A percentile compares a stretch with the other conserved stretches of the same genome.
These are phyloP conservation scores for Epichloe sp. DNA, from an alignment of 2,329 filamentous ascomycete genomes.

Conservation along the genomic window DNA sequence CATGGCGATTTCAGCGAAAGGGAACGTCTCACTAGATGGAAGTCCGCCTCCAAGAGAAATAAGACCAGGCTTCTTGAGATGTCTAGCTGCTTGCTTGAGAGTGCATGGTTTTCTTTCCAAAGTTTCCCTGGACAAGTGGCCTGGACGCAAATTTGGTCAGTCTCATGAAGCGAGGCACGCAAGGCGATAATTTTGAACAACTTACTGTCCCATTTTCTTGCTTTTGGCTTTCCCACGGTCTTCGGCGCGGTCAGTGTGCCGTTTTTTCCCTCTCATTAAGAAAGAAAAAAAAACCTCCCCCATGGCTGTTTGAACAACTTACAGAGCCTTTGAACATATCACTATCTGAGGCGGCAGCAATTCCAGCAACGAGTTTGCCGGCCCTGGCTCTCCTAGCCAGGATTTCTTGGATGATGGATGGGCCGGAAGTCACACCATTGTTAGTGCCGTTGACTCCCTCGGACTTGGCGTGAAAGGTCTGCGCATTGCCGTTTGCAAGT, in stretches of 20 bases:
- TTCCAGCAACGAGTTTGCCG: slow-evolving; percentile 59
- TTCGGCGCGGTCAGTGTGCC: slow-evolving; percentile 7
- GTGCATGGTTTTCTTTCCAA: slow-evolving; percentile 48
- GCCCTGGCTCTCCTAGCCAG: slow-evolving; percentile 44
- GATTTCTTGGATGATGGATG: slow-evolving; percentile 18
- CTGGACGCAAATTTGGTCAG: slow-evolving; percentile 17
- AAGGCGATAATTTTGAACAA: slow-evolving; percentile 11
- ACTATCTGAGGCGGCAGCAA: slow-evolving; percentile 65
- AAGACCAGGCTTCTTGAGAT: slow-evolving; percentile 66
- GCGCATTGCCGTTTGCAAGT: slow-evolving; percentile 3
- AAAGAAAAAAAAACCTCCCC: too few relatives aligned
- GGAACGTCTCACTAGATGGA: slow-evolving; percentile 82
- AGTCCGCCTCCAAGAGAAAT: slow-evolving; percentile 89
- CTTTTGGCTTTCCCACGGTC: slow-evolving; percentile 51
- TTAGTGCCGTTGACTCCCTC: slow-evolving; percentile 10
- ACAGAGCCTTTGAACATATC: slow-evolving; percentile 73
- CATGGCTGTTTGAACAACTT: slow-evolving; percentile 14
- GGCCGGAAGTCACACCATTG: background rate
- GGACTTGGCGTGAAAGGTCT: slow-evolving; percentile 4
- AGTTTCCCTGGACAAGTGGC: slow-evolving; percentile 53
- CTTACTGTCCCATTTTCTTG: slow-evolving; percentile 77
- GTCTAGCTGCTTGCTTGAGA: slow-evolving; percentile 72
- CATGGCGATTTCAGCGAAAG: slow-evolving; percentile 66
- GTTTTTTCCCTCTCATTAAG: background rate
- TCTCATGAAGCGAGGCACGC: background rate